phyloP scores from a whole-genome alignment of 179 eudicot genomes.

The Drosera spatulata region DNA sequence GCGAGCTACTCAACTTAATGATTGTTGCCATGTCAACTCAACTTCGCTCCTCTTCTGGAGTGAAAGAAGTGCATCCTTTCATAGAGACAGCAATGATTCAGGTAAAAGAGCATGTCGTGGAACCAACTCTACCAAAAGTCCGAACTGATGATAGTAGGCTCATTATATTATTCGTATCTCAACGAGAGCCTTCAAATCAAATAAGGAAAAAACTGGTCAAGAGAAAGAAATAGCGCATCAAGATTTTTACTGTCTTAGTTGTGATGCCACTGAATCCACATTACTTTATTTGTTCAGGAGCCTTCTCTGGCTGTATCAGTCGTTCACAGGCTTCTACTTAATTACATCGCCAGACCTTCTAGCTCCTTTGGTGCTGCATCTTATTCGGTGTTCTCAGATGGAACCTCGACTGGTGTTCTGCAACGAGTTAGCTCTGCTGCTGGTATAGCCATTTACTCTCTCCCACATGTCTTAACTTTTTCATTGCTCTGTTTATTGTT shows the following conservation, averaged over 20 bases:
- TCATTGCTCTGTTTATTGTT: neutral
- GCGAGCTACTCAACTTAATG: constrained; percentile 80
- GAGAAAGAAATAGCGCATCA: no score
- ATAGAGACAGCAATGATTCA: constrained; percentile 75
- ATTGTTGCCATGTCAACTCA: constrained; percentile 91
- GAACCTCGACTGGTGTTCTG: constrained; percentile 62
- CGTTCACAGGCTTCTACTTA: constrained; percentile 57
- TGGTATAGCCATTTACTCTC: constrained; percentile 28
- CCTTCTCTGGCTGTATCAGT: constrained; percentile 48
- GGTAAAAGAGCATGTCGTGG: constrained; percentile 23
- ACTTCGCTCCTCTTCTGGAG: constrained; percentile 83
- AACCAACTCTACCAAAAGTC: neutral
- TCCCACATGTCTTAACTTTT: neutral
- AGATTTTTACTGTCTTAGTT: no score
- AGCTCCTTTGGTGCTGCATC: constrained; percentile 34
- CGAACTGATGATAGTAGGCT: no score
- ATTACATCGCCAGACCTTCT: constrained; percentile 50
- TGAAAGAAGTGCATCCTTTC: constrained; percentile 67
- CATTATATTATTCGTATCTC: no score
- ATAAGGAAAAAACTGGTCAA: no score
- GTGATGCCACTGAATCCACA: no score
- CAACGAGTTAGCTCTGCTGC: constrained; percentile 90
- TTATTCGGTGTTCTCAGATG: constrained; percentile 45
- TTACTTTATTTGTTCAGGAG: constrained; percentile 37
- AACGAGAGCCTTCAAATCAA: no score